phyloP scores from a whole-genome alignment of 2,329 filamentous ascomycete genomes.

The Coniella vitis region DNA sequence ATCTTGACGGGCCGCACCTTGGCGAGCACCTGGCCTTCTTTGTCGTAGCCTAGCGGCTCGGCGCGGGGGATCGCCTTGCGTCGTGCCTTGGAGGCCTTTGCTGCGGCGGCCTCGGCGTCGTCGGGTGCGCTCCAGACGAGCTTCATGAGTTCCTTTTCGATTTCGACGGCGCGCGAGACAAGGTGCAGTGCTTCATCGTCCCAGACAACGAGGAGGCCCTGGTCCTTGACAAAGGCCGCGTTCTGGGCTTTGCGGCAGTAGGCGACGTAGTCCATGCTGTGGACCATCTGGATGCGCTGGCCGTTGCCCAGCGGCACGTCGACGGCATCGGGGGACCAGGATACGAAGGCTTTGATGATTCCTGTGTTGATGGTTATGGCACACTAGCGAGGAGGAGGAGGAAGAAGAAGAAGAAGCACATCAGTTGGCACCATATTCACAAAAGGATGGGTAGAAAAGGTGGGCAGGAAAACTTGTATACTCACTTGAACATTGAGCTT shows the following conservation, averaged over 20 bases:
- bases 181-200: slow-evolving; percentile 72
- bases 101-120: too few species aligned
- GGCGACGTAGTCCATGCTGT: slow-evolving; percentile 62
- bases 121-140: slow-evolving; percentile 56
- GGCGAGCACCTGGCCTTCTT: slow-evolving; percentile 60
- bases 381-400: slow-evolving; percentile 42
- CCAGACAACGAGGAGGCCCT: slow-evolving; percentile 71
- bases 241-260: slow-evolving; percentile 72
- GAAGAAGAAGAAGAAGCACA: too few species aligned
- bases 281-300: slow-evolving; percentile 68
- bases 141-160: slow-evolving; percentile 72
- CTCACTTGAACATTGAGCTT: slow-evolving; percentile 66
- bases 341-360: slow-evolving; percentile 71
- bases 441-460: neutral
- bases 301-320: slow-evolving; percentile 73
- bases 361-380: slow-evolving; percentile 77
- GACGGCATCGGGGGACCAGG: slow-evolving; percentile 64
- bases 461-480: neutral
- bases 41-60: slow-evolving; percentile 55
- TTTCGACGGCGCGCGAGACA: slow-evolving; percentile 60
- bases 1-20: slow-evolving; percentile 62
- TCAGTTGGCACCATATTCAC: too few species aligned
- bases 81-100: neutral
- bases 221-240: slow-evolving; percentile 68
- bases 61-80: slow-evolving; percentile 45